phyloP scores from a whole-genome alignment of 2,329 filamentous ascomycete species.

The Aspergillus arachidicola region DNA sequence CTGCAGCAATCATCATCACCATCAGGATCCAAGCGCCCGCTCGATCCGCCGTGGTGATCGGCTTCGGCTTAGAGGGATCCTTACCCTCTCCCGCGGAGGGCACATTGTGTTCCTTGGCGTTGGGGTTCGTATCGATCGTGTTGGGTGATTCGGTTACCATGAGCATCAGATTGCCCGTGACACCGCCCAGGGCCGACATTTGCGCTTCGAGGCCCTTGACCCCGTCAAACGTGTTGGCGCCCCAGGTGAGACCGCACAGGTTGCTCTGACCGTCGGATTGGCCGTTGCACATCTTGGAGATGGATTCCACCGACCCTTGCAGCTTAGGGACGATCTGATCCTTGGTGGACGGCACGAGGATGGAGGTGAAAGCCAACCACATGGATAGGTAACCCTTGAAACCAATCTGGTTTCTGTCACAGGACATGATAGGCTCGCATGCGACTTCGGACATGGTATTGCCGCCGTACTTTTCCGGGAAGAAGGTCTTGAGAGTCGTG shows the following conservation, averaged over 20 bases:
- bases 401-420: constrained; percentile 68
- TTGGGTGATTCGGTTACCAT: constrained; percentile 48
- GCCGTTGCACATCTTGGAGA: constrained; percentile 61
- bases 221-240: constrained; percentile 52
- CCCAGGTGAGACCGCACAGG: constrained; percentile 66
- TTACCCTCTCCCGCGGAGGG: constrained; percentile 29
- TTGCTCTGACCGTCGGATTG: constrained; percentile 49
- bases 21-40: constrained; percentile 38
- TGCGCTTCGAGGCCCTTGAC: constrained; percentile 64
- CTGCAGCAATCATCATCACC: constrained; percentile 21
- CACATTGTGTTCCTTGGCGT: constrained; percentile 52
- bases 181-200: constrained; percentile 65
- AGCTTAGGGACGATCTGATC: constrained; percentile 59
- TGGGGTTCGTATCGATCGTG: constrained; percentile 40
- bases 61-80: constrained; percentile 3
- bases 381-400: constrained; percentile 71
- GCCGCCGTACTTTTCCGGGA: constrained; percentile 45
- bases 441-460: constrained; percentile 64
- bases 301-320: constrained; percentile 58
- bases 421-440: constrained; percentile 62
- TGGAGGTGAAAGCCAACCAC: constrained; percentile 62
- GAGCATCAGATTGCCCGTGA: constrained; percentile 61
- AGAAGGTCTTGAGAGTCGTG: constrained; percentile 49
- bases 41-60: constrained; percentile 27
- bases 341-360: constrained; percentile 60